Evolutionary conservation across 2,329 filamentous ascomycete species (phyloP), one percentile per base, ranked within the genome.

Genomic region (Beauveria asiatica): DNA sequence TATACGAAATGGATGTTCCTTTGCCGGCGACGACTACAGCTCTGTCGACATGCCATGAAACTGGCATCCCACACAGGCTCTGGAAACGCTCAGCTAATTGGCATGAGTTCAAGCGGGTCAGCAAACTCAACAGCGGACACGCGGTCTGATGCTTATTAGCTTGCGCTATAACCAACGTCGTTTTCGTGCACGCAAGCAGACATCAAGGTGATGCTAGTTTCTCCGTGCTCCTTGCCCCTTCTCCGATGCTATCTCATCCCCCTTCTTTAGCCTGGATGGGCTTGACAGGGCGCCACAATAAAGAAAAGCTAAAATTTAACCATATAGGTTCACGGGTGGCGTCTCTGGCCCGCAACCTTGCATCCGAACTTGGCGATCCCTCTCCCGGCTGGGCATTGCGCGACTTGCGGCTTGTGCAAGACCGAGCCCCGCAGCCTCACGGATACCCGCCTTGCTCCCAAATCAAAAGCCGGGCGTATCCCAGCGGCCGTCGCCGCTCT

Each of bases 301-400:
- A 49, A 10, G 3, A 17, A 17, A 50, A 19, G 55, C 44, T 57
- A 57, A 50, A 39, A 3, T 50, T 50, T 57, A 50, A 49, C 55
- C 55, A 57, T 57, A 57, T 42, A 57, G 55, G 55, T 57, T 57
- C 55, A 19, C 46, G 37, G 45, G 30, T 49, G 21, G 42, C 41
- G 42, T 50, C 17, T 21, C 21, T 50, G 55, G 45, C 55, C 45
- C 46, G 55, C 55, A 49, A 37, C 3, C 30, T 27, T 33, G 55
- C 55, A 57, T 45, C 55, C 55, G 33, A 57, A 33, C 9, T 11
- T 57, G 55, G 23, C 55, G 45, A 57, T 57, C 55, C 30, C 45
- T 27, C 30, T 49, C 23, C 45, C 44, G 55, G 44, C 30, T 39
- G 27, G 30, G 44, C 19, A 33, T 10, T 33, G n/a, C n/a, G 42